These are phyloP conservation scores for Umbelopsis sp. DNA, from an alignment of 371 early-diverging fungal genomes.

Conservation along the genomic window DNA sequence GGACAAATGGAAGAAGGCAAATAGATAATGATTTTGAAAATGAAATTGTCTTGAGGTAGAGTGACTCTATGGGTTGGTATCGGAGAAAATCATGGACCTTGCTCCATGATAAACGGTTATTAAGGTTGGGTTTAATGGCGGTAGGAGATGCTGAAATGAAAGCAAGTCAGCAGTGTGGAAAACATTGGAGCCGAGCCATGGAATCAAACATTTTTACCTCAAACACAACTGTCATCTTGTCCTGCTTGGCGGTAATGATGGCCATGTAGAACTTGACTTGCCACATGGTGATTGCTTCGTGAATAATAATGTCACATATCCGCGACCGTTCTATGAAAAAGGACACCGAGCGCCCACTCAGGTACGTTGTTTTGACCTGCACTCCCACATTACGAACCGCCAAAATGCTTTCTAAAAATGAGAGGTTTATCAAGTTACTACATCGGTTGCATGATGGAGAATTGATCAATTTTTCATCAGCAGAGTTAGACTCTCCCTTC, in stretches of 20 bases:
- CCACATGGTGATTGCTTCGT: slow-evolving; percentile 77
- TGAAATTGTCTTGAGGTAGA: background rate
- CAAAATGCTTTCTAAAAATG: slow-evolving; percentile 58
- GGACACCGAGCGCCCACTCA: slow-evolving; percentile 56
- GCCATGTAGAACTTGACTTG: slow-evolving; percentile 78
- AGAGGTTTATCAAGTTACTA: background rate
- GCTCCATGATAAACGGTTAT: slow-evolving; percentile 61
- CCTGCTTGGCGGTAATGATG: slow-evolving; percentile 63
- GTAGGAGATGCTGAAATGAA: slow-evolving; percentile 53
- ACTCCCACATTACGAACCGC: slow-evolving; percentile 72
- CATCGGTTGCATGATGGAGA: background rate
- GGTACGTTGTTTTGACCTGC: slow-evolving; percentile 65
- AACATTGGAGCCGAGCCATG: too few relatives aligned
- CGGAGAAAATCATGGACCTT: slow-evolving; percentile 54
- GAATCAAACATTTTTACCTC: slow-evolving; percentile 50
- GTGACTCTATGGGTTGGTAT: background rate
- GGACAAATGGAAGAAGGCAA: background rate
- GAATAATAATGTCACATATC: slow-evolving; percentile 71
- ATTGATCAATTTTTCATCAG: too few relatives aligned
- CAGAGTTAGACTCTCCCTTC: background rate
- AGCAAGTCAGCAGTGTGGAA: too few relatives aligned
- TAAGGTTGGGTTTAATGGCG: slow-evolving; percentile 51
- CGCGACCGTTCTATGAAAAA: slow-evolving; percentile 67
- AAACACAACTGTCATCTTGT: slow-evolving; percentile 71
- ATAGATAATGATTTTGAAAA: background rate